Base-by-base conservation (phyloP, 83 land plant genomes). In the Diphasiastrum complanatum region DNA sequence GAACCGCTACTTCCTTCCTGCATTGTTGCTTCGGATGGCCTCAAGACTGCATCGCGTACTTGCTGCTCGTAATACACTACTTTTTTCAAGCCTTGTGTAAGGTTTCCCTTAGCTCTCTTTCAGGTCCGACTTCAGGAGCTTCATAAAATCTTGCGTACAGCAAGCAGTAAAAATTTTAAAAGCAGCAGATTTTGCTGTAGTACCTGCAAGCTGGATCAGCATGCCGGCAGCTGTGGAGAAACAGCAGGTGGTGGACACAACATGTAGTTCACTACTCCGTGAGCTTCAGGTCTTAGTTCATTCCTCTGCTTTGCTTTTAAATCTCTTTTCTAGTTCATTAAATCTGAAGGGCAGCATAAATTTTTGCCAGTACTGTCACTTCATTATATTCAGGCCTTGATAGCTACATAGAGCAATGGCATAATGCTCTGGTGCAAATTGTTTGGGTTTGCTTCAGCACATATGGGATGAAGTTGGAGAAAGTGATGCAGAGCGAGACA, bases 401-500 rank as follows among this genome's bases (percentile, higher is more conserved):
- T 3, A 29, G 4, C 43, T 33, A 20, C 24, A 11, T 29, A 20
- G n/a, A 16, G 32, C 1, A 2, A 54, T 14, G 4, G 30, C 19
- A 19, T 8, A 12, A 29, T 35, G 5, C 28, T 49, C 29, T 26
- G 32, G 22, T 26, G 10, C 46, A 6, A 11, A 16, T 22, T 40
- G 25, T 2, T 31, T 30, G 38, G 4, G 20, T 45, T 31, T 68
- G 33, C 1, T 79, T 58, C 79, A 89, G 95, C 61, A 78, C 53
- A 85, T 89, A 61, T 89, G 95, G 95, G 87, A 89, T 65, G 95
- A 89, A 47, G 83, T 89, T 63, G 95, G 95, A 33, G 95, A 85
- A 60, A 78, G 62, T 72, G 90, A 85, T 66, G 84, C 70, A 35
- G 90, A 85, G 60, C 67, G 95, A 25, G 95, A 89, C 58, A 80